A percentile compares a stretch with the other conserved stretches of the same genome.
Conservation (phyloP, 345 rosid species). For the Eucalyptus tenuipes region DNA sequence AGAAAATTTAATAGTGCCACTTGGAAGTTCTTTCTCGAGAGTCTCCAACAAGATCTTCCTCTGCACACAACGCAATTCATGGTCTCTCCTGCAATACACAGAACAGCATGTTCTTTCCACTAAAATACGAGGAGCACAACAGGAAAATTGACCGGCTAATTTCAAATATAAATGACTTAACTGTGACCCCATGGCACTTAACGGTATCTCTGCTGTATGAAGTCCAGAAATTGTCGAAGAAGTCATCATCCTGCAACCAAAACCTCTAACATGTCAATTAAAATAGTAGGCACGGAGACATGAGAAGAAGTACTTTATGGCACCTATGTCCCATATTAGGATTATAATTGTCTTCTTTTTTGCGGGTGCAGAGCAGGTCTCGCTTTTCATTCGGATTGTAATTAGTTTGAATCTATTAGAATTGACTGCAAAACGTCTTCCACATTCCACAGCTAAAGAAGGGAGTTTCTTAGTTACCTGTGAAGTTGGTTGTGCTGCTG, state of each 20-base stretch:
- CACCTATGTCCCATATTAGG: not conserved
- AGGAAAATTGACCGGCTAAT: not conserved
- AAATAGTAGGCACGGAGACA: not conserved
- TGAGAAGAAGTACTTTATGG: not conserved
- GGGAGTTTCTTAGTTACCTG: not conserved
- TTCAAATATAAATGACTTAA: not conserved
- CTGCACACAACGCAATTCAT: slow-evolving; percentile 36
- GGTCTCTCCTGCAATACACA: slow-evolving; percentile 13
- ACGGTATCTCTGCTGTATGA: not conserved
- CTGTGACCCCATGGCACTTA: not conserved
- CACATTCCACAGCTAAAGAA: not conserved
- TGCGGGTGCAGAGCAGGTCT: not conserved
- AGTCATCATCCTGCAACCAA: not conserved
- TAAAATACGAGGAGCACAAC: not conserved
- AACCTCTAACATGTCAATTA: not conserved
- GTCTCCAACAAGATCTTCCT: slow-evolving; percentile 48
- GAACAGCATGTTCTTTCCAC: not conserved
- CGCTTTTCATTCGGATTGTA: not conserved
- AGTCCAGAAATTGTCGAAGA: not conserved
- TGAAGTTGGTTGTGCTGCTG: slow-evolving; percentile 15
- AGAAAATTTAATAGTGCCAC: slow-evolving; percentile 49
- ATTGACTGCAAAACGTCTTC: not conserved
- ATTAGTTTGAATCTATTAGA: not conserved
- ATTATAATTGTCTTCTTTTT: not conserved
- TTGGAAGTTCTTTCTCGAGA: slow-evolving; percentile 40